A percentile compares a stretch with the other conserved stretches of the same genome.
phyloP scores from a whole-genome alignment of 2,329 filamentous ascomycete species.

The Colletotrichum costaricense region DNA sequence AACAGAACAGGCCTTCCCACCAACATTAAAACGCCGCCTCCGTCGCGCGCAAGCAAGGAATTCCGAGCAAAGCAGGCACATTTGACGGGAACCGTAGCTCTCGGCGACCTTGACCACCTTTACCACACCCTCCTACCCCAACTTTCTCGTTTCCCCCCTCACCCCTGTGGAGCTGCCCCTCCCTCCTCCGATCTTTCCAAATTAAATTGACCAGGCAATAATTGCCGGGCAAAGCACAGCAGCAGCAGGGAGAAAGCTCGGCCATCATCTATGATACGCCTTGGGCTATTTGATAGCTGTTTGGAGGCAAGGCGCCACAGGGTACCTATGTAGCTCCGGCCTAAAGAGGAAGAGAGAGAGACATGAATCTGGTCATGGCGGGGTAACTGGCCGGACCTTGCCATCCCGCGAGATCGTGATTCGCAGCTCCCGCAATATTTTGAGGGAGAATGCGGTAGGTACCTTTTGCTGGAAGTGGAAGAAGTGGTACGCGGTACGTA shows the following conservation, averaged over 20 bases:
- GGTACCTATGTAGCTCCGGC: constrained; percentile 1
- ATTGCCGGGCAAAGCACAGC: background rate
- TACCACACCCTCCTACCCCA: background rate
- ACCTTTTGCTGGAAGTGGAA: too few relatives aligned
- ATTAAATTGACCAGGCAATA: background rate
- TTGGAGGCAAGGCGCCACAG: background rate
- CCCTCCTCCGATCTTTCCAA: background rate
- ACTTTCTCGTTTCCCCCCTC: background rate
- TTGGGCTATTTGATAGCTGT: background rate
- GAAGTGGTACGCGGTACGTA: too few relatives aligned
- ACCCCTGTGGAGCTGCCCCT: background rate
- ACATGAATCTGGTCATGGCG: background rate
- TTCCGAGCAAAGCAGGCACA: constrained; percentile 10
- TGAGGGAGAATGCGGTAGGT: background rate
- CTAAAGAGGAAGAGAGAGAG: background rate
- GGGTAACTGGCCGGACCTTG: background rate
- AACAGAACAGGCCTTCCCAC: background rate
- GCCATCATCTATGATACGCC: background rate
- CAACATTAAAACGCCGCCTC: constrained; percentile 36
- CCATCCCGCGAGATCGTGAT: background rate
- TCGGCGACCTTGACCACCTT: constrained; percentile 19
- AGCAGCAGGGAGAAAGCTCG: background rate
- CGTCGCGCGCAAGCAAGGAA: constrained; percentile 7
- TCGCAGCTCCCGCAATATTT: background rate
- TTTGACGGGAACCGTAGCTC: constrained; percentile 24